phyloP scores from a whole-genome alignment of 73 alveolate species.

The Paramecium sonneborni region DNA sequence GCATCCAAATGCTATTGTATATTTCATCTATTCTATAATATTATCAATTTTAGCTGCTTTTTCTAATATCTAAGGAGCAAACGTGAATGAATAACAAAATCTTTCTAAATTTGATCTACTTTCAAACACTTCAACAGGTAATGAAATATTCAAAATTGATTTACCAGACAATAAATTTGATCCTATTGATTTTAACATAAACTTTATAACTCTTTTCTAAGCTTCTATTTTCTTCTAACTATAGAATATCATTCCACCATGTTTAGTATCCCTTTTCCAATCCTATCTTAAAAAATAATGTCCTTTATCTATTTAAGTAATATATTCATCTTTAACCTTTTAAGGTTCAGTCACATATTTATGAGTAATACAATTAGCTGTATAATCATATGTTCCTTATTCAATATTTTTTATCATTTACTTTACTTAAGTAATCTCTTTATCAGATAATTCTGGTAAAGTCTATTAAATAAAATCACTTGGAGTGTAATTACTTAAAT shows the following conservation, averaged over 20 bases:
- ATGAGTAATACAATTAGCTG: not conserved
- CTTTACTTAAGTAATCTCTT: not conserved
- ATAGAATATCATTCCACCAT: conserved; percentile 59
- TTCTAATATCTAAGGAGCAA: conserved; percentile 74
- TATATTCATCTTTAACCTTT: conserved; percentile 39
- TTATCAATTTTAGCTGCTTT: conserved; percentile 76
- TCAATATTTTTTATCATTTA: conserved; percentile 39
- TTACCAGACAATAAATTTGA: conserved; percentile 78
- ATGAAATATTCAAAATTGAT: conserved; percentile 74
- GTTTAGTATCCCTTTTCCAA: conserved; percentile 61
- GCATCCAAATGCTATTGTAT: conserved; percentile 70
- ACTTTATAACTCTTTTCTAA: conserved; percentile 74
- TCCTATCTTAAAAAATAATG: conserved; percentile 62
- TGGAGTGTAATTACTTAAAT: not conserved
- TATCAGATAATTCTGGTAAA: conserved; percentile 22
- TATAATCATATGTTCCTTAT: not conserved
- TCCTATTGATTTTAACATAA: conserved; percentile 77
- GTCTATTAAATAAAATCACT: not conserved
- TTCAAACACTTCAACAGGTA: conserved; percentile 84
- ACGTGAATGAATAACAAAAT: conserved; percentile 66
- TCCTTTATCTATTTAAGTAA: conserved; percentile 29
- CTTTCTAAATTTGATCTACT: conserved; percentile 78
- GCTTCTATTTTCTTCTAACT: conserved; percentile 56
- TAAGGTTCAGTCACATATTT: conserved; percentile 38
- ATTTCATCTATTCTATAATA: conserved; percentile 73